Evolutionary conservation across 2,329 filamentous ascomycete species (phyloP), one percentile per base, ranked within the genome.

Genomic region (Spiromastix sp.): DNA sequence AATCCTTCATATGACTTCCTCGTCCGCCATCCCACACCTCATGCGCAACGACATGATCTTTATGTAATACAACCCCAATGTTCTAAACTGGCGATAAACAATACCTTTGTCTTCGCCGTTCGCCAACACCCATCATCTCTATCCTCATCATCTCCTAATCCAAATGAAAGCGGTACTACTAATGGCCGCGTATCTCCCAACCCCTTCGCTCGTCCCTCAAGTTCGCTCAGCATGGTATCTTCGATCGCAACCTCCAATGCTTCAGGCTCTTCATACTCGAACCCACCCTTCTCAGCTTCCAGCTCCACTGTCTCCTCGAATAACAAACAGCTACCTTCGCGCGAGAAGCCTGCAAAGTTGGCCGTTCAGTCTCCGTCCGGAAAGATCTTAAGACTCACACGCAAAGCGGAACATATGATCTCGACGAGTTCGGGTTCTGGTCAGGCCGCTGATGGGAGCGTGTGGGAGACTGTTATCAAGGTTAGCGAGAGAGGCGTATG

Each of bases 61-160:
- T 98, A 98, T 58, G 84, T 98, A 43, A 84, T 87, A 29, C 91
- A 96, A 54, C 91, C 93, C 1, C 93, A 98, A 59, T 98, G 91
- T 56, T 74, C 81, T 45, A 77, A 79, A 17, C 68, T 98, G 18
- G 87, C 85, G 2, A 70, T 93, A 37, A 95, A 96, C 66, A 96
- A 98, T 56, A 98, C 91, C 0, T 98, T 95, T 54, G 89, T 98
- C 18, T 98, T 98, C 58, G 83, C 83, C 35, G 82, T 98, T 41
- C 83, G 91, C 30, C 91, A 98, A 54, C 87, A 98, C 54, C 84
- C 87, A 0, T 81, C 85, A 1, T 72, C 71, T 1, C 60, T 72
- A 1, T 60, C 60, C 2, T 51, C 55, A 26, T 53, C 60, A 22
- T 50, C 60, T 18, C 53, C 56, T 18, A 59, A 54, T 36, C 54